Conservation (phyloP, 2,329 filamentous ascomycete genomes). For the Colletotrichum magnum region DNA sequence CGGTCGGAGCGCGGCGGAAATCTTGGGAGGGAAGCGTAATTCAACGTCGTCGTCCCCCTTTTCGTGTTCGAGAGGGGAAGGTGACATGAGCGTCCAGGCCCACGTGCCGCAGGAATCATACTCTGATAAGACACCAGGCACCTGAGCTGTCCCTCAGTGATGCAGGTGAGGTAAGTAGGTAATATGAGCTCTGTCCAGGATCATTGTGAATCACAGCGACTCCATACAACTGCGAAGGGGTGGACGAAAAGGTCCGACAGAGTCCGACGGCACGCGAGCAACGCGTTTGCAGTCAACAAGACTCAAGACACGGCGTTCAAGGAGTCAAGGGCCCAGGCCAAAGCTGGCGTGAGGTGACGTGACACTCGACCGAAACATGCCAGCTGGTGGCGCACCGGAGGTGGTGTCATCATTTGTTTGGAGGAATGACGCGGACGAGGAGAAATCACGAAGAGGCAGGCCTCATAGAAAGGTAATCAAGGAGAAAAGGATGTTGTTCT, state of each 20-base stretch:
- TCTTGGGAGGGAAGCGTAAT: conserved; percentile 21
- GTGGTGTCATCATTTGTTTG: not conserved
- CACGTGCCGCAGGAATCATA: conserved; percentile 26
- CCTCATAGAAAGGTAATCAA: no score
- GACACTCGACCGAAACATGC: conserved; percentile 12
- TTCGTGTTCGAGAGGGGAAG: conserved; percentile 34
- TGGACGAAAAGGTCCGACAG: no score
- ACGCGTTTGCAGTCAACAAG: no score
- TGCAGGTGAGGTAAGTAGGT: not conserved
- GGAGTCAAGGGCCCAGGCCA: not conserved
- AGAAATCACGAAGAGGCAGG: no score
- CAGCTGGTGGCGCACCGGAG: not conserved
- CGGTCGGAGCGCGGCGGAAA: not conserved
- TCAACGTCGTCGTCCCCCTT: conserved; percentile 22
- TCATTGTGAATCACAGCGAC: no score
- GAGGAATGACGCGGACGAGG: no score
- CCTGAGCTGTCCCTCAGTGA: not conserved
- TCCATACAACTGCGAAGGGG: no score
- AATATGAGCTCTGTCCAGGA: not conserved
- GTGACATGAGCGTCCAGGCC: conserved; percentile 24
- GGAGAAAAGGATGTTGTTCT: no score
- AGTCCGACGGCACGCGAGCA: no score
- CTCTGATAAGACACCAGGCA: conserved; percentile 9
- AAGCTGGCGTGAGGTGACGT: not conserved
- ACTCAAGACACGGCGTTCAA: no score